Conservation (phyloP, 345 rosid species). For the Erodium maritimum region DNA sequence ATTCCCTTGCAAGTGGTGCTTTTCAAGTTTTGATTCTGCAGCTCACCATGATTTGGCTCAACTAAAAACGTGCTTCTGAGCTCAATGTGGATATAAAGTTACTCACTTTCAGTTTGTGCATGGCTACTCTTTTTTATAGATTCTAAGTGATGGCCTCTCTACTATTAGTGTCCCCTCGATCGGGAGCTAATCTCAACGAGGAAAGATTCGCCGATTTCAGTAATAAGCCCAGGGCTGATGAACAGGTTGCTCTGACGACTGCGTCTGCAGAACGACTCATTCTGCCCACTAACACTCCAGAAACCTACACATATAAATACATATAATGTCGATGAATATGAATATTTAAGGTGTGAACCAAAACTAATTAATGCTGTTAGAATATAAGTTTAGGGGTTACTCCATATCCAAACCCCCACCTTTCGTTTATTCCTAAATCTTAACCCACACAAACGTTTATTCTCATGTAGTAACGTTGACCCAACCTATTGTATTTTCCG, state of each 20-base stretch:
- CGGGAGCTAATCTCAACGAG: conserved; percentile 51
- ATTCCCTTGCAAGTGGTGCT: too few relatives aligned
- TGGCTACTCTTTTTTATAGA: conserved; percentile 9
- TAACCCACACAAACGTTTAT: too few relatives aligned
- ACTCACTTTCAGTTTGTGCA: not conserved
- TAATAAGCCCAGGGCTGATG: conserved; percentile 57
- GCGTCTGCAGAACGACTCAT: conserved; percentile 67
- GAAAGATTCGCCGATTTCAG: conserved; percentile 53
- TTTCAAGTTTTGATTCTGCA: too few relatives aligned
- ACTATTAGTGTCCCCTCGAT: conserved; percentile 32
- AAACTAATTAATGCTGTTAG: too few relatives aligned
- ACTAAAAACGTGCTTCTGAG: not conserved
- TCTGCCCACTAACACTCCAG: conserved; percentile 68
- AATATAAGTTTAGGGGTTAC: too few relatives aligned
- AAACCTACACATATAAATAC: conserved; percentile 30
- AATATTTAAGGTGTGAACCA: not conserved
- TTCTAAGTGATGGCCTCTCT: conserved; percentile 27
- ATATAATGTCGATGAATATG: too few relatives aligned
- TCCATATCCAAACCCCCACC: too few relatives aligned
- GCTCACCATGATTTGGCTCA: not conserved
- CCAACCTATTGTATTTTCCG: too few relatives aligned
- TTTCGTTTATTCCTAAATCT: too few relatives aligned
- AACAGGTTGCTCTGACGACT: conserved; percentile 71
- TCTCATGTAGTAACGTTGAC: too few relatives aligned
- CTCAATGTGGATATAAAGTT: not conserved